A percentile compares a stretch with the other conserved stretches of the same genome.
Conservation (phyloP, 2,329 filamentous ascomycete species). For the Camptophora hylomeconis region DNA sequence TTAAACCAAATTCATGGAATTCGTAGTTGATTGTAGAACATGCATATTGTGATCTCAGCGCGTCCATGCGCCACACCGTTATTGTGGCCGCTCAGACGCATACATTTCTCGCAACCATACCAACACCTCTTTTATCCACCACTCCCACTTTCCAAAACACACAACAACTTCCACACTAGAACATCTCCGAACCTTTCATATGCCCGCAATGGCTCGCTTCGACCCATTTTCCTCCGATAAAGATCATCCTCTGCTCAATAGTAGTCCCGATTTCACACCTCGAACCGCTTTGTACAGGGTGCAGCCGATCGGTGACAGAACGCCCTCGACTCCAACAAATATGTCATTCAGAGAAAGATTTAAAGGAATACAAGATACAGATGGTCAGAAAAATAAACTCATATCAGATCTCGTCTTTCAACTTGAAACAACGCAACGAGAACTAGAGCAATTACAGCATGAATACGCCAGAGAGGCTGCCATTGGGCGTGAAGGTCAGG, state of each 20-base stretch:
- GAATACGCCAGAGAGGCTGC: conserved; percentile 35
- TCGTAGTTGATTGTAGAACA: too few relatives aligned
- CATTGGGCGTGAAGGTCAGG: conserved; percentile 35
- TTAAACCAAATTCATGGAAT: too few relatives aligned
- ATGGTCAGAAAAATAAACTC: conserved; percentile 34
- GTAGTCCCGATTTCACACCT: conserved; percentile 16
- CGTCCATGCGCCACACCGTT: too few relatives aligned
- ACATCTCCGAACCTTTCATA: conserved; percentile 5
- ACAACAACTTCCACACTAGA: too few relatives aligned
- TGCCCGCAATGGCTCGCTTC: conserved; percentile 18
- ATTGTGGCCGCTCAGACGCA: too few relatives aligned
- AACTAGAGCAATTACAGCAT: conserved; percentile 19
- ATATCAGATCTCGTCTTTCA: conserved; percentile 37
- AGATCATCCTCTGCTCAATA: conserved; percentile 16
- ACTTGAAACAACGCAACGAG: conserved; percentile 30
- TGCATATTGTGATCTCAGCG: too few relatives aligned
- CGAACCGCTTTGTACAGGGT: conserved; percentile 12
- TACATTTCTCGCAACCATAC: too few relatives aligned
- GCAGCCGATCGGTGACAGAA: conserved; percentile 12
- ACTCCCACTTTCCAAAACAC: conserved; percentile 1
- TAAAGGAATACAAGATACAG: conserved; percentile 29
- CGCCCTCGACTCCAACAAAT: conserved; percentile 1
- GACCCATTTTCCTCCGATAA: conserved; percentile 17
- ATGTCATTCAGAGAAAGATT: conserved; percentile 25
- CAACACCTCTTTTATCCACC: conserved; percentile 1